Percentiles rank a stretch among this genome's conserved stretches.
Conservation (phyloP, 495 filamentous ascomycete genomes). For the Penicillium macrosclerotiorum region DNA sequence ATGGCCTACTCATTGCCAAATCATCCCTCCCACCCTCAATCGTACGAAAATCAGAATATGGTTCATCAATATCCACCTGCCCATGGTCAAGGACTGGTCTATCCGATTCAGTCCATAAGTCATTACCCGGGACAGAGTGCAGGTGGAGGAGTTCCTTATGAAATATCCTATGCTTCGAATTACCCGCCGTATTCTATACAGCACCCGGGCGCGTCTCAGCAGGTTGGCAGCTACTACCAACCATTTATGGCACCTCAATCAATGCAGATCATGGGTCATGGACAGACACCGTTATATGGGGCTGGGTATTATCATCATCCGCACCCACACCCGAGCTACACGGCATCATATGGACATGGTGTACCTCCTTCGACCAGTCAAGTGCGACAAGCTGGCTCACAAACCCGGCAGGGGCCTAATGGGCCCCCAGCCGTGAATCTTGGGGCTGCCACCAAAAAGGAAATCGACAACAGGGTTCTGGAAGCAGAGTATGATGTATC, state of each 20-base stretch:
- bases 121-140: constrained; percentile 34
- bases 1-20: constrained; percentile 47
- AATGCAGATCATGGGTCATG: constrained; percentile 16
- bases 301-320: constrained; percentile 32
- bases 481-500: constrained; percentile 36
- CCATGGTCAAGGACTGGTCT: constrained; percentile 32
- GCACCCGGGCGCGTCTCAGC: constrained; percentile 22
- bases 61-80: constrained; percentile 32
- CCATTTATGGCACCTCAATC: constrained; percentile 19
- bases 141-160: constrained; percentile 26
- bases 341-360: constrained; percentile 17
- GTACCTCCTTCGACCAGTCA: constrained; percentile 7
- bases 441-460: constrained; percentile 11
- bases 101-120: constrained; percentile 34
- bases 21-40: constrained; percentile 28
- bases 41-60: constrained; percentile 30
- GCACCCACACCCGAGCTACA: constrained; percentile 24
- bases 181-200: constrained; percentile 34
- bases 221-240: constrained; percentile 30
- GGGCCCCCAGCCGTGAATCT: neutral
- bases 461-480: constrained; percentile 15
- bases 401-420: constrained; percentile 3
- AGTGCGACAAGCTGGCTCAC: constrained; percentile 8
- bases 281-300: constrained; percentile 27
- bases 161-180: constrained; percentile 24